Conservation (phyloP, 352 stramenopile species). For the Phytopythium helicoides region DNA sequence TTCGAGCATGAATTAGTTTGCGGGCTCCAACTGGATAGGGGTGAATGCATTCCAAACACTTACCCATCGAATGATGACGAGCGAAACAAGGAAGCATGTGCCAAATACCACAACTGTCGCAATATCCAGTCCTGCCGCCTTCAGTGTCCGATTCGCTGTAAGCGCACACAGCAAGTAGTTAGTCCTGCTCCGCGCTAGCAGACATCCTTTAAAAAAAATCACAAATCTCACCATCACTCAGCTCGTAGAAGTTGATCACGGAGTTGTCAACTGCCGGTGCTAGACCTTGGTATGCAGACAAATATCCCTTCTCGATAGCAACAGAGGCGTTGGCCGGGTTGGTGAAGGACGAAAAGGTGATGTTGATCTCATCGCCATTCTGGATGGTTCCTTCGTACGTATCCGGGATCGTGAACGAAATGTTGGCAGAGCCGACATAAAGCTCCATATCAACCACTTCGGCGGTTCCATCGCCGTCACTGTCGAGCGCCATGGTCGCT, state of each 20-base stretch:
- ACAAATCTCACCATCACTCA: conserved; percentile 22
- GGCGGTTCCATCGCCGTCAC: conserved; percentile 7
- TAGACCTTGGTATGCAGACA: conserved; percentile 65
- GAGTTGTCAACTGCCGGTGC: conserved; percentile 65
- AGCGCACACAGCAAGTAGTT: background rate
- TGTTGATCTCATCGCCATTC: conserved; percentile 68
- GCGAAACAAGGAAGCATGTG: conserved; percentile 73
- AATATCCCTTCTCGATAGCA: conserved; percentile 60
- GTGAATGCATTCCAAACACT: background rate
- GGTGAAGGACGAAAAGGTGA: conserved; percentile 60
- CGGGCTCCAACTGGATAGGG: no score
- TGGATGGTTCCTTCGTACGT: conserved; percentile 56
- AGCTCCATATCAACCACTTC: conserved; percentile 40
- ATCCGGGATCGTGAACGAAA: conserved; percentile 75
- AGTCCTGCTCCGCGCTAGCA: background rate
- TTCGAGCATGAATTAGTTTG: background rate
- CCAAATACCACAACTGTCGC: conserved; percentile 71
- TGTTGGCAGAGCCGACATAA: conserved; percentile 48
- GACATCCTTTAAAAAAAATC: background rate
- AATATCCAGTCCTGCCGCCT: conserved; percentile 66
- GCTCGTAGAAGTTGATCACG: conserved; percentile 35
- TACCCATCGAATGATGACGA: conserved; percentile 83
- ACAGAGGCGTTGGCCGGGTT: conserved; percentile 64
- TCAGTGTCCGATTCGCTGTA: conserved; percentile 44
- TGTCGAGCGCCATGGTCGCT: conserved; percentile 39